Evolutionary conservation across 768 basidiomycete genomes (phyloP), one percentile per base, ranked within the genome.

Genomic region (Pisolithus marmoratus): DNA sequence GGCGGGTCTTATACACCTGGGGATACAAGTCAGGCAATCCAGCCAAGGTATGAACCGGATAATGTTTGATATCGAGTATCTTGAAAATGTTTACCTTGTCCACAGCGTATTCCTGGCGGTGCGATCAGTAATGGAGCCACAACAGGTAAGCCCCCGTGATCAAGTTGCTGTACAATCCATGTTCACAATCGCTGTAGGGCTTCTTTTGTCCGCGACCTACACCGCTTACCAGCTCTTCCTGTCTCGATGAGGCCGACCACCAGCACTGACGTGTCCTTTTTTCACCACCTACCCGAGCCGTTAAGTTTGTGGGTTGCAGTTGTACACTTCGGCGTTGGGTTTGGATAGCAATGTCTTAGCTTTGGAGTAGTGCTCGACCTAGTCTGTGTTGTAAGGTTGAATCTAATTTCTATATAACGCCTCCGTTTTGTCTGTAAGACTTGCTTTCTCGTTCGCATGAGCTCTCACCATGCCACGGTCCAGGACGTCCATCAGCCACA

Each of bases 1-100:
- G 60, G 14, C 77, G 80, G 20, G 27, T 79, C 17, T 14, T 74
- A 20, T 81, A 79, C 54, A 78, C 79, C 24, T 38, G 69, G 5
- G 74, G 76, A 27, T 81, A 81, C 57, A 58, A 67, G 24, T 64
- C 70, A 0, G 79, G 80, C 14, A 60, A 67, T 11, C 78, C 80
- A 11, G 38, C 46, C 42, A 71, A 66, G 59, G 78, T 79, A 56
- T 5, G 65, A 46, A 42, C 11, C 53, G 45, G n/a, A 19, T 6
- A 1, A 19, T 48, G 23, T 31, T 17, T 27, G 27, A 9, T 45
- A 3, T 27, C 29, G 4, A 31, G 12, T 20, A 40, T 48, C 31
- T 59, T 62, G 49, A 64, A 44, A 17, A 29, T 38, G 12, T 20
- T 37, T 17, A 45, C 17, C 0, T 8, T 43, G 15, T 29, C 27